These are phyloP conservation scores for Phoenix dactylifera DNA, from an alignment of 176 grass and related monocot genomes.

Conservation along the genomic window DNA sequence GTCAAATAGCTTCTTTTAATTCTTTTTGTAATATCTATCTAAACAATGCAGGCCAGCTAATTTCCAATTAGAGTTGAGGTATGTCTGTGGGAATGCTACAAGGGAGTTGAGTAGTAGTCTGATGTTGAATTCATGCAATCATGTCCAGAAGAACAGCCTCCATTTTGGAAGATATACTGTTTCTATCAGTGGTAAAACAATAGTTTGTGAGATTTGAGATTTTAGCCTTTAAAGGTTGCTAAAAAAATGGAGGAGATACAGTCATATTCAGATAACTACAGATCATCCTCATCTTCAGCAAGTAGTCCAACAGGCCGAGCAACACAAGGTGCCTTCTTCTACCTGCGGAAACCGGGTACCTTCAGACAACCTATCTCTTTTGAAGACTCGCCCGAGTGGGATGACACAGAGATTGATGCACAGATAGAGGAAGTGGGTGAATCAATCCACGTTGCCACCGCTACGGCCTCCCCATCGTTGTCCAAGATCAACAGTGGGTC, in stretches of 20 bases:
- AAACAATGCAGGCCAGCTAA: too few relatives aligned
- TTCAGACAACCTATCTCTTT: slow-evolving; percentile 66
- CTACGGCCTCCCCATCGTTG: slow-evolving; percentile 36
- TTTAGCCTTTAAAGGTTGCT: too few relatives aligned
- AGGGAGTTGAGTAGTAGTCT: too few relatives aligned
- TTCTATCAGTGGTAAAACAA: too few relatives aligned
- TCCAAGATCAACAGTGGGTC: slow-evolving; percentile 54
- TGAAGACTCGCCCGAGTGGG: slow-evolving; percentile 95
- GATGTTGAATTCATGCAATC: too few relatives aligned
- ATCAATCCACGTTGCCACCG: slow-evolving; percentile 32
- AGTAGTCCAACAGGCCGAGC: slow-evolving; percentile 40
- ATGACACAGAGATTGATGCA: slow-evolving; percentile 62
- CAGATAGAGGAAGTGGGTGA: slow-evolving; percentile 32
- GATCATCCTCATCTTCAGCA: slow-evolving; percentile 71
- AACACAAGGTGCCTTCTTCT: slow-evolving; percentile 34
- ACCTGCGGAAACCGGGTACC: slow-evolving; percentile 50
- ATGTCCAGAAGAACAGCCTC: too few relatives aligned
- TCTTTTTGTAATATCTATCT: too few relatives aligned
- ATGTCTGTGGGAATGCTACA: too few relatives aligned
- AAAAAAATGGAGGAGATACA: slow-evolving; percentile 42
- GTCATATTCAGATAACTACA: slow-evolving; percentile 61
- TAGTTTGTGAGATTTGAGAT: too few relatives aligned
- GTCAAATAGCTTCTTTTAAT: too few relatives aligned
- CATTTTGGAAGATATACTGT: too few relatives aligned
- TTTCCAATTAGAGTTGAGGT: too few relatives aligned